Evolutionary conservation across 164 flowering plant genomes (phyloP).

Genomic region (Taxillus chinensis): DNA sequence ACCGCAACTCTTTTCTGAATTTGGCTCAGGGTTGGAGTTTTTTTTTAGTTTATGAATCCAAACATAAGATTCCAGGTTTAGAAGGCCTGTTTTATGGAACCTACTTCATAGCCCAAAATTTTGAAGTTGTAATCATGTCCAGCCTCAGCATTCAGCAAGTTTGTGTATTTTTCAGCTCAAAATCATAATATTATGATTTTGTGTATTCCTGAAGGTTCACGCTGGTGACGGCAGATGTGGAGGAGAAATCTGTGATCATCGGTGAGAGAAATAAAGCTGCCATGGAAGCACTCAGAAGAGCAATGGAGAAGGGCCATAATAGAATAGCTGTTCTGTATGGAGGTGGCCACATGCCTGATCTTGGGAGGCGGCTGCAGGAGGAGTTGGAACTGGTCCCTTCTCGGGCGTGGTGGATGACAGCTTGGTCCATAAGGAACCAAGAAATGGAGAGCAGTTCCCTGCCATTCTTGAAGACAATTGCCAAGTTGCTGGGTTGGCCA

Average conservation of each 20-base stretch:
- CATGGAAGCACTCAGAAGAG: slow-evolving; percentile 47
- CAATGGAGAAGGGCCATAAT: slow-evolving; percentile 59
- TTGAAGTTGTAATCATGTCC: too few species aligned
- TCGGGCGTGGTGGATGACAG: slow-evolving; percentile 73
- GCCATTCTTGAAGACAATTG: slow-evolving; percentile 63
- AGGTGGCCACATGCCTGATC: slow-evolving; percentile 99
- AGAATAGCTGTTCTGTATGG: slow-evolving; percentile 83
- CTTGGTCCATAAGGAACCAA: slow-evolving; percentile 80
- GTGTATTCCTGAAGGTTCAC: slow-evolving; percentile 56
- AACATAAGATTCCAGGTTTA: too few species aligned
- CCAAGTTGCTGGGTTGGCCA: slow-evolving; percentile 78
- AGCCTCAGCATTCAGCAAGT: too few species aligned
- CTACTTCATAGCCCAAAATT: too few species aligned
- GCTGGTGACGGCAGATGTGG: slow-evolving; percentile 55
- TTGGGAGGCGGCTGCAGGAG: slow-evolving; percentile 77
- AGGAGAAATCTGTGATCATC: slow-evolving; percentile 79
- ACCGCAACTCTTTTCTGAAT: too few species aligned
- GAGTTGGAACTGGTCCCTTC: slow-evolving; percentile 74
- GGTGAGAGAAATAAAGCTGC: slow-evolving; percentile 94
- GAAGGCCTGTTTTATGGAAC: too few species aligned
- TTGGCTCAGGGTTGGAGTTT: too few species aligned
- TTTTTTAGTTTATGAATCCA: too few species aligned
- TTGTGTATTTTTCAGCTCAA: too few species aligned
- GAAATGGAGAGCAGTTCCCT: slow-evolving; percentile 39
- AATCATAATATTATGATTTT: too few species aligned